phyloP scores from a whole-genome alignment of 345 rosid species.

The Dipteronia sinensis region DNA sequence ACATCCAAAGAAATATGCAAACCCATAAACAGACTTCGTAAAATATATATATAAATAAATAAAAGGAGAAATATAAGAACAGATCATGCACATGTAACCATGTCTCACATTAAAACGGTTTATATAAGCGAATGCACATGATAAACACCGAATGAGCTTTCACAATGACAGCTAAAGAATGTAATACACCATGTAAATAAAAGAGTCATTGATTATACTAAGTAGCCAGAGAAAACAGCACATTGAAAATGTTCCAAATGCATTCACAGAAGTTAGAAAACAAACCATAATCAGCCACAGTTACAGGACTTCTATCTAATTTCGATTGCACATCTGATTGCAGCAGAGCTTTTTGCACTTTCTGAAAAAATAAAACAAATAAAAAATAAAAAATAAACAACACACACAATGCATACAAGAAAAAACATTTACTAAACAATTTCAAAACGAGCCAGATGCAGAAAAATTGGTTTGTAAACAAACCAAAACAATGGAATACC shows the following conservation, averaged over 20 bases:
- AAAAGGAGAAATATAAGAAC: not conserved
- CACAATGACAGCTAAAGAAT: not conserved
- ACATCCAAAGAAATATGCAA: not conserved
- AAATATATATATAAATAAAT: not conserved
- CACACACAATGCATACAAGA: not conserved
- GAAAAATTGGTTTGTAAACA: not conserved
- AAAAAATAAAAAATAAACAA: constrained; percentile 18
- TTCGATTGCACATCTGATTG: constrained; percentile 92
- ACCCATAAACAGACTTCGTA: not conserved
- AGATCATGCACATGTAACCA: not conserved
- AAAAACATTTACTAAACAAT: not conserved
- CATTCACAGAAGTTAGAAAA: constrained; percentile 7
- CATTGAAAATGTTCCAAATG: not conserved
- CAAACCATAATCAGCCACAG: constrained; percentile 97
- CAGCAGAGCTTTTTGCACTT: constrained; percentile 77
- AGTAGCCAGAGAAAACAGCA: not conserved
- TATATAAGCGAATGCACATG: not conserved
- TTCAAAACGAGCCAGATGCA: not conserved
- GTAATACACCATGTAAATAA: not conserved
- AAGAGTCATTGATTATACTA: not conserved
- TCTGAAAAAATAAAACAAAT: constrained; percentile 45
- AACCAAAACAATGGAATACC: not conserved
- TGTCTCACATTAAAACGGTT: not conserved
- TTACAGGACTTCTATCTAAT: constrained; percentile 87
- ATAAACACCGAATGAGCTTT: not conserved